phyloP scores from a whole-genome alignment of 1,284 basidiomycete species.

The Golubevia sp. region DNA sequence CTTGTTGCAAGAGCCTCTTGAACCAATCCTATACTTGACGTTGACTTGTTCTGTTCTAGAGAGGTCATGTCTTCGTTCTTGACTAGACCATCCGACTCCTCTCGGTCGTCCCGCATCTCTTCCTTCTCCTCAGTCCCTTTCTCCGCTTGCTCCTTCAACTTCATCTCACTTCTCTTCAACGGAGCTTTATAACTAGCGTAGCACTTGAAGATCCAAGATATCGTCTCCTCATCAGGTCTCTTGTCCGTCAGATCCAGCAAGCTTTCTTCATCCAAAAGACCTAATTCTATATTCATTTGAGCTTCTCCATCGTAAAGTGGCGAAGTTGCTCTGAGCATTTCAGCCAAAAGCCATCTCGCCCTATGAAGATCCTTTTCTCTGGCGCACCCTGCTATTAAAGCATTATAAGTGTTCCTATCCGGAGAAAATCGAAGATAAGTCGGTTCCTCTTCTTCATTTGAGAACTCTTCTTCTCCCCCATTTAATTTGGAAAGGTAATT shows the following conservation, averaged over 20 bases:
- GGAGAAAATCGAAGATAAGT: slow-evolving; percentile 67
- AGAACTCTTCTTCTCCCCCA: background rate
- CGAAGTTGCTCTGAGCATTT: slow-evolving; percentile 69
- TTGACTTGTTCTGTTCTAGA: slow-evolving; percentile 5
- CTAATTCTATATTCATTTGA: slow-evolving; percentile 7
- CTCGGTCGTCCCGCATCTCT: background rate
- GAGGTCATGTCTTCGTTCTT: slow-evolving; percentile 5
- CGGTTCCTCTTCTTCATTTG: background rate
- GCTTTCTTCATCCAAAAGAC: slow-evolving; percentile 20
- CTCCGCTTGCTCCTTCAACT: slow-evolving; percentile 14
- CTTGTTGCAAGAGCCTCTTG: background rate
- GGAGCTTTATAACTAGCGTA: slow-evolving; percentile 78
- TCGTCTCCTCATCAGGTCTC: slow-evolving; percentile 72
- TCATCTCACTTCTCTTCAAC: slow-evolving; percentile 24
- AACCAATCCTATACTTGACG: slow-evolving; percentile 7
- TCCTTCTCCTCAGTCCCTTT: slow-evolving; percentile 2
- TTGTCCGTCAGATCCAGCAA: slow-evolving; percentile 32
- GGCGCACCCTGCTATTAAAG: slow-evolving; percentile 86
- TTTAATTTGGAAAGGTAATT: slow-evolving; percentile 18
- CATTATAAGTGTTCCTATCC: slow-evolving; percentile 74
- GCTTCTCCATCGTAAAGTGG: slow-evolving; percentile 20
- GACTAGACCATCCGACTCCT: slow-evolving; percentile 1
- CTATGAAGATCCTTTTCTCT: slow-evolving; percentile 79
- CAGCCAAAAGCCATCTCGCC: slow-evolving; percentile 86
- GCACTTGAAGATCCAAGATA: slow-evolving; percentile 83